These are phyloP conservation scores for Zizania palustris DNA, from an alignment of 202 grass and related monocot species.

Conservation along the genomic window DNA sequence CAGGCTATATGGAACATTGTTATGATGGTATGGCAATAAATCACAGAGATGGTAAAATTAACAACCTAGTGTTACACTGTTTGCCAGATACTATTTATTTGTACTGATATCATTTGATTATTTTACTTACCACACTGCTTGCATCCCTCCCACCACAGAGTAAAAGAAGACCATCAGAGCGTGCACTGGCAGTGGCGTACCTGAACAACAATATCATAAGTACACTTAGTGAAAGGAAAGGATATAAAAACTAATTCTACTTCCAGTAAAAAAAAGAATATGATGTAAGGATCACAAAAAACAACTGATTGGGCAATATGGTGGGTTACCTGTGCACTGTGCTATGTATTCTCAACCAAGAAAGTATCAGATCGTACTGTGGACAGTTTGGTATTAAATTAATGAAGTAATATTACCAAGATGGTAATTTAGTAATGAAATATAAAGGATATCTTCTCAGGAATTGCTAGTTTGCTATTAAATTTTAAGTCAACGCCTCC, in stretches of 20 bases:
- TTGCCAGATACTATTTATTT: conserved; percentile 11
- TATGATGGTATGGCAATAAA: neutral
- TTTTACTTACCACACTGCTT: conserved; percentile 81
- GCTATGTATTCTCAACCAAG: conserved; percentile 25
- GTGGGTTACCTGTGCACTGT: conserved; percentile 38
- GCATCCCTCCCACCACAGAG: conserved; percentile 97
- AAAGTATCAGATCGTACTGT: conserved; percentile 36
- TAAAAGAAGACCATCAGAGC: conserved; percentile 97
- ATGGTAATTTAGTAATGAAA: conserved; percentile 9
- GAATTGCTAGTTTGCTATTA: neutral
- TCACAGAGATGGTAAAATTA: neutral
- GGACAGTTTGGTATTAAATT: conserved; percentile 38
- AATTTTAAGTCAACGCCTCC: neutral
- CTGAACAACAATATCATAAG: conserved; percentile 53
- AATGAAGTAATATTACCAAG: conserved; percentile 7
- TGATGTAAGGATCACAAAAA: conserved; percentile 43
- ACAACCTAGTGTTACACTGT: conserved; percentile 7
- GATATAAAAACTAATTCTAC: conserved; percentile 23
- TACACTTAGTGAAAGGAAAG: conserved; percentile 36
- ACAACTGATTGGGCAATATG: conserved; percentile 41
- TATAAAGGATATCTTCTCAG: conserved; percentile 27
- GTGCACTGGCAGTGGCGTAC: conserved; percentile 99
- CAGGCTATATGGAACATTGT: conserved; percentile 10
- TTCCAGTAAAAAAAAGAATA: conserved; percentile 40
- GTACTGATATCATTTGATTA: conserved; percentile 7